Conservation (phyloP, 257 asterid species). For the Nicotiana undulata region DNA sequence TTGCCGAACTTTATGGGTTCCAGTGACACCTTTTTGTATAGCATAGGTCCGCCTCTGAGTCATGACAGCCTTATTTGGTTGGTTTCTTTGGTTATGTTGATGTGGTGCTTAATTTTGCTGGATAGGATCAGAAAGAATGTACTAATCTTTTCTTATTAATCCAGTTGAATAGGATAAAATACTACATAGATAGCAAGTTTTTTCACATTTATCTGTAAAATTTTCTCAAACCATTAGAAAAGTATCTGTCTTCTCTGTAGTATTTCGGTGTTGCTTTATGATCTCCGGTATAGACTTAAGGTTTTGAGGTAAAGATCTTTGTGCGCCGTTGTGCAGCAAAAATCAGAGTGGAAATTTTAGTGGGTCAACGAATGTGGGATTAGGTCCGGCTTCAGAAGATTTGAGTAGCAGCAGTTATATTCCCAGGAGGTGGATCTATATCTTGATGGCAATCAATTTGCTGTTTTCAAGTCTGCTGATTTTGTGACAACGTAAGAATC, state of each 20-base stretch:
- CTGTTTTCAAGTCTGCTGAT: constrained; percentile 16
- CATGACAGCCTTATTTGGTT: background rate
- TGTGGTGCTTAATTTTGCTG: background rate
- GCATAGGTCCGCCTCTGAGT: too few relatives aligned
- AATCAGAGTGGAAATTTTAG: constrained; percentile 25
- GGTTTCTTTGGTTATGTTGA: background rate
- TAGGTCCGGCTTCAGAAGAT: constrained; percentile 26
- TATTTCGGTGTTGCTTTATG: background rate
- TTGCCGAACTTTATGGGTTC: too few relatives aligned
- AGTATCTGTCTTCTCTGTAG: background rate
- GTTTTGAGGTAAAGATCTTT: background rate
- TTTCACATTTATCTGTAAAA: background rate
- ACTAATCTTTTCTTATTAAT: background rate
- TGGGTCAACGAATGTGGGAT: constrained; percentile 20
- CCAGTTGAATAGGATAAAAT: background rate
- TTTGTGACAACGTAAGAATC: constrained; percentile 14
- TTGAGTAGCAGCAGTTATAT: constrained; percentile 23
- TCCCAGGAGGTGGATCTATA: constrained; percentile 12
- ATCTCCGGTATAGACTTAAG: background rate
- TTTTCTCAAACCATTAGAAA: background rate
- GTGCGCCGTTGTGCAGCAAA: constrained; percentile 13
- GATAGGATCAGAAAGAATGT: background rate
- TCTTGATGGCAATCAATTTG: constrained; percentile 13
- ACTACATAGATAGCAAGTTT: background rate
- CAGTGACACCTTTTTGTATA: too few relatives aligned